Base-by-base conservation (phyloP, 2,329 filamentous ascomycete genomes). In the Cladosporium phlei region DNA sequence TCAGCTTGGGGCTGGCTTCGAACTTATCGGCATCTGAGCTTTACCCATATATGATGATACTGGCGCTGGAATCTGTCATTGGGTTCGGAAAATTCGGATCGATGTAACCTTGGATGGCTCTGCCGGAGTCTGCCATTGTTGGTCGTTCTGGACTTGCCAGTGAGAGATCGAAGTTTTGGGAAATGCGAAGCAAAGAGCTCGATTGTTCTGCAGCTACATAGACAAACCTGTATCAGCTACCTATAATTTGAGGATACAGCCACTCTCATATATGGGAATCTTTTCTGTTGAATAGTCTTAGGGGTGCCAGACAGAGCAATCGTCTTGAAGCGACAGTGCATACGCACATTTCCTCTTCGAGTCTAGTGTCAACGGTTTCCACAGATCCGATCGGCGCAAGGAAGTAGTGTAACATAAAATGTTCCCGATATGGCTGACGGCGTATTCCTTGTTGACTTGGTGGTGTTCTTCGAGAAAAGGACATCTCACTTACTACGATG, bases 41-140 rank as follows among this genome's bases (percentile, higher is more conserved):
- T 14, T 43, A 59, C 52, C 57, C 71, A 55, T 74, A 75, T 47
- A 75, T 74, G 52, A 75, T 72, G 38, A 75, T 62, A n/a, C 66
- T 61, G 2, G 72, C 71, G 56, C 77, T 72, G 56, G 68, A 67
- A 2, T 63, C 54, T 3, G 68, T 68, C 29, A 66, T 64, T 7
- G 73, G 74, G 37, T 72, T 74, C 32, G 74, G 72, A 47, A 74
- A 77, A 59, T 73, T 68, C 25, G 75, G 75, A 55, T 79, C 74
- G 46, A 76, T 61, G 40, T 75, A 77, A 52, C 72, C 62, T 20
- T 47, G 45, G n/a, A 47, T 37, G 5, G 33, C 37, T 9, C 37
- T 17, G n/a, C n/a, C n/a, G 6, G 37, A 28, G 12, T 39, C 37
- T 11, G 37, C 37, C 37, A 39, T 39, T 25, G 24, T 11, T 29